A percentile compares a stretch with the other conserved stretches of the same genome.
These are phyloP conservation scores for Penicillium sp. DNA, from an alignment of 2,329 filamentous ascomycete species.

Conservation along the genomic window DNA sequence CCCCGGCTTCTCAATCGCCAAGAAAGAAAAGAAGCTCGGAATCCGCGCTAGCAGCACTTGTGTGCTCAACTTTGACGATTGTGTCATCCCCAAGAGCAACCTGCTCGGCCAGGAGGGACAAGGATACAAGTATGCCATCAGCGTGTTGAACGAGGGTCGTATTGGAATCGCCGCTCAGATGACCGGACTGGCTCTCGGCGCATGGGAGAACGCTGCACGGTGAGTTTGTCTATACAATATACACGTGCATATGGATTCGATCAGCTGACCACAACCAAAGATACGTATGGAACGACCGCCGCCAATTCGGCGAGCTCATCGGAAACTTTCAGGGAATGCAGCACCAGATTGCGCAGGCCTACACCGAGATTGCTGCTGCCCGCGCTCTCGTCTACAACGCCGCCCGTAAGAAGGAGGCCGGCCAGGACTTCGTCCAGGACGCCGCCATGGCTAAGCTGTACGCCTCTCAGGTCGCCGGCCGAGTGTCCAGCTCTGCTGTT, in stretches of 20 bases:
- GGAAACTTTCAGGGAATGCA: slow-evolving; percentile 99
- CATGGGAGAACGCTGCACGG: slow-evolving; percentile 89
- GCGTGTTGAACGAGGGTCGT: slow-evolving; percentile 88
- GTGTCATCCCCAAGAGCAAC: slow-evolving; percentile 83
- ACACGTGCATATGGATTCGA: not conserved
- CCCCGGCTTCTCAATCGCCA: slow-evolving; percentile 88
- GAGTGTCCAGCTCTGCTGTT: slow-evolving; percentile 78
- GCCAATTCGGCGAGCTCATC: slow-evolving; percentile 90
- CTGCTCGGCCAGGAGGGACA: slow-evolving; percentile 84
- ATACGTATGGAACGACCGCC: slow-evolving; percentile 97
- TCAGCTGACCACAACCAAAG: slow-evolving; percentile 36
- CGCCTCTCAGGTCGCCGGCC: slow-evolving; percentile 85
- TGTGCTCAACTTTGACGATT: slow-evolving; percentile 96
- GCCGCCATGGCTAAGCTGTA: slow-evolving; percentile 98
- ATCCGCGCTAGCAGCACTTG: slow-evolving; percentile 96
- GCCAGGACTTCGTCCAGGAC: slow-evolving; percentile 90
- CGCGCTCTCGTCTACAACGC: slow-evolving; percentile 94
- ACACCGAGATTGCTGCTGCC: slow-evolving; percentile 88
- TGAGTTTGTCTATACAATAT: slow-evolving; percentile 40
- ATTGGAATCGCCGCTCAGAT: slow-evolving; percentile 99
- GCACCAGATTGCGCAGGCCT: slow-evolving; percentile 95
- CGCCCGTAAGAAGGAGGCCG: slow-evolving; percentile 95
- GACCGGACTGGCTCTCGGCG: slow-evolving; percentile 91
- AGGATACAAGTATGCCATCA: slow-evolving; percentile 97
- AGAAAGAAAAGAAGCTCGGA: slow-evolving; percentile 99